A percentile compares a stretch with the other conserved stretches of the same genome.
Evolutionary conservation across 805 yeast species (phyloP).

Genomic region (Candida quercuum): DNA sequence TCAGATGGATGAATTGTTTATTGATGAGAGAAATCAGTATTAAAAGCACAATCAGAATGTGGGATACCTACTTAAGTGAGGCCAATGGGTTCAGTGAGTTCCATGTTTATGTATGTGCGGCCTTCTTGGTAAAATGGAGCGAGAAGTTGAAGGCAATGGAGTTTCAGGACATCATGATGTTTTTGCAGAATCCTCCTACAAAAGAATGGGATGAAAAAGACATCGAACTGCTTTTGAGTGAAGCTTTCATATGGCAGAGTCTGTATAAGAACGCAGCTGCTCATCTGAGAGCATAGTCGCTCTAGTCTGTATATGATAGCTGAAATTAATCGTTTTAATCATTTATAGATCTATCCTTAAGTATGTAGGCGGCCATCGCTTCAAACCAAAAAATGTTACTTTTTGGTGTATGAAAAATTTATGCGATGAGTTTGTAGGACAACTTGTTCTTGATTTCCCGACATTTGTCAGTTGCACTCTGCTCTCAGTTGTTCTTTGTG

Average conservation of each 20-base stretch:
- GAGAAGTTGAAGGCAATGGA: slow-evolving; percentile 76
- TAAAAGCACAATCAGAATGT: slow-evolving; percentile 80
- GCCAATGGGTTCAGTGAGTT: slow-evolving; percentile 80
- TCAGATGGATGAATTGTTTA: slow-evolving; percentile 98
- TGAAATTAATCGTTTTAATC: no score
- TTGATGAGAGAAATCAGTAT: slow-evolving; percentile 89
- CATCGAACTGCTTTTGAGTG: slow-evolving; percentile 86
- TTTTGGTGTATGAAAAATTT: neutral
- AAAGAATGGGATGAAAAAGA: slow-evolving; percentile 81
- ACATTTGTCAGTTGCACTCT: no score
- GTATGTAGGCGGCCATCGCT: no score
- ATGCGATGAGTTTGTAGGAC: neutral
- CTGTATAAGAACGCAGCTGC: slow-evolving; percentile 87
- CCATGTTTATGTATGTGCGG: slow-evolving; percentile 97
- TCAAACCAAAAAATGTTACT: neutral
- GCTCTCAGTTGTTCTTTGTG: no score
- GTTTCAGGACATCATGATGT: slow-evolving; percentile 90
- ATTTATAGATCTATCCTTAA: no score
- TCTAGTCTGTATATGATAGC: no score
- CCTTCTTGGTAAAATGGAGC: slow-evolving; percentile 86
- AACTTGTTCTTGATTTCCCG: no score
- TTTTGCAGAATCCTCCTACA: slow-evolving; percentile 88
- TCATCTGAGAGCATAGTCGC: slow-evolving; percentile 47
- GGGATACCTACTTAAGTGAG: slow-evolving; percentile 91
- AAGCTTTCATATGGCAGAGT: slow-evolving; percentile 96